A percentile compares a stretch with the other conserved stretches of the same genome.
Evolutionary conservation across 225 moss, liverwort and hornwort species (phyloP).

Genomic region (Anthoceros angustus): DNA sequence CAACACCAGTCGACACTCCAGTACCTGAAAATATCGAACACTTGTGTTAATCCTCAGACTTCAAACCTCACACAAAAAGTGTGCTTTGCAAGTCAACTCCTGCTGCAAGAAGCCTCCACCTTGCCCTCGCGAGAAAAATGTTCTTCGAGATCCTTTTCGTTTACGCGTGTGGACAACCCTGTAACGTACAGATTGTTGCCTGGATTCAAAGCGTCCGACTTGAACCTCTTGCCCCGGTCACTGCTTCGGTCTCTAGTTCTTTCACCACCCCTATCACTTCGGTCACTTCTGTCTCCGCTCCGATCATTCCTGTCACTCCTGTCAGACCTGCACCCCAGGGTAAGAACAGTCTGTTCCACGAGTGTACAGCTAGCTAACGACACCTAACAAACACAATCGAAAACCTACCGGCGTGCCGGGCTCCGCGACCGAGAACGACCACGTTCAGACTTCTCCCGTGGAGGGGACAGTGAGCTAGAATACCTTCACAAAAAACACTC

Average conservation of each 20-base stretch:
- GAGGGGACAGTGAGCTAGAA: neutral
- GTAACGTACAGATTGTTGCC: conserved; percentile 96
- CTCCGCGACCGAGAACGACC: neutral
- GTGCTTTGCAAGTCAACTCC: conserved; percentile 52
- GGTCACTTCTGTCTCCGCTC: neutral
- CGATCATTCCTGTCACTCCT: neutral
- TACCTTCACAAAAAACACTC: neutral
- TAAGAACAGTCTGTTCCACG: neutral
- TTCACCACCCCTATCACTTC: neutral
- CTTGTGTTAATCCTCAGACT: neutral
- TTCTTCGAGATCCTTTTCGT: conserved; percentile 82
- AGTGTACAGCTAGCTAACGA: neutral
- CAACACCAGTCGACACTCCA: conserved; percentile 91
- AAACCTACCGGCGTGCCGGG: neutral
- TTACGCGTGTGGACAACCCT: conserved; percentile 83
- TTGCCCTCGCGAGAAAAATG: conserved; percentile 45
- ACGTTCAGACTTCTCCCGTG: neutral
- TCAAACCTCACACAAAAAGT: neutral
- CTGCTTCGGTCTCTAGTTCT: conserved; percentile 1
- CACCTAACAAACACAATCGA: neutral
- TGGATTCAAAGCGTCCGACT: conserved; percentile 27
- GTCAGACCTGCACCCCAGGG: neutral
- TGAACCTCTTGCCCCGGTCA: neutral
- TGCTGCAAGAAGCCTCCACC: neutral
- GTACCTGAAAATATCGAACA: conserved; percentile 33